Percentiles rank a stretch among this genome's conserved stretches.
phyloP scores from a whole-genome alignment of 331 rosid genomes.

The Dryas integrifolia region DNA sequence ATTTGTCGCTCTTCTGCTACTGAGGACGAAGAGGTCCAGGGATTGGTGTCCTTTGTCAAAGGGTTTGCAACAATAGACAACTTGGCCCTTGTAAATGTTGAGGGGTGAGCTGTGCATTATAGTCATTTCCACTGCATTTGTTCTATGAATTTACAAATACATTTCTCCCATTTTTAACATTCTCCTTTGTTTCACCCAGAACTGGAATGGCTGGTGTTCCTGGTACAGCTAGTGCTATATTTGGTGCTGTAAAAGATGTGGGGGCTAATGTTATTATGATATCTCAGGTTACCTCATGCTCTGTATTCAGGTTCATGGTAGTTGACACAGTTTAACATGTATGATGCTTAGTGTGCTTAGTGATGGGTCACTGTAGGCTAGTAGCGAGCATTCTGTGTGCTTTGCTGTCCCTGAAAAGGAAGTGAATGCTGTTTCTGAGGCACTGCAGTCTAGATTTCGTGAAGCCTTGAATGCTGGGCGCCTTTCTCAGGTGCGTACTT shows the following conservation, averaged over 20 bases:
- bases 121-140: constrained; percentile 17
- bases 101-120: constrained; percentile 67
- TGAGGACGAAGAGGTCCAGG: constrained; percentile 46
- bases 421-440: constrained; percentile 92
- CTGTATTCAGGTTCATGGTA: constrained; percentile 22
- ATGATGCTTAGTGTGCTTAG: constrained; percentile 25
- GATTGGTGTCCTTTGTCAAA: constrained; percentile 67
- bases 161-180: not conserved
- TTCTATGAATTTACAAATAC: not conserved
- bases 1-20: constrained; percentile 58
- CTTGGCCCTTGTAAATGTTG: constrained; percentile 91
- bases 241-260: constrained; percentile 88
- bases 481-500: constrained; percentile 81
- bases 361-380: constrained; percentile 62
- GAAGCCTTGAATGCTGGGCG: constrained; percentile 97
- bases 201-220: constrained; percentile 99
- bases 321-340: constrained; percentile 16
- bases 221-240: constrained; percentile 88
- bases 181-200: constrained; percentile 40
- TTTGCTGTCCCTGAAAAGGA: constrained; percentile 98
- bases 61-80: constrained; percentile 98
- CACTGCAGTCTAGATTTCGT: constrained; percentile 80
- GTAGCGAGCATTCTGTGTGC: constrained; percentile 99
- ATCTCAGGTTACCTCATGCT: constrained; percentile 69
- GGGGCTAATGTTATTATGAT: constrained; percentile 99